Evolutionary conservation across 2,329 filamentous ascomycete genomes (phyloP).

Genomic region (Thelonectria discophora): DNA sequence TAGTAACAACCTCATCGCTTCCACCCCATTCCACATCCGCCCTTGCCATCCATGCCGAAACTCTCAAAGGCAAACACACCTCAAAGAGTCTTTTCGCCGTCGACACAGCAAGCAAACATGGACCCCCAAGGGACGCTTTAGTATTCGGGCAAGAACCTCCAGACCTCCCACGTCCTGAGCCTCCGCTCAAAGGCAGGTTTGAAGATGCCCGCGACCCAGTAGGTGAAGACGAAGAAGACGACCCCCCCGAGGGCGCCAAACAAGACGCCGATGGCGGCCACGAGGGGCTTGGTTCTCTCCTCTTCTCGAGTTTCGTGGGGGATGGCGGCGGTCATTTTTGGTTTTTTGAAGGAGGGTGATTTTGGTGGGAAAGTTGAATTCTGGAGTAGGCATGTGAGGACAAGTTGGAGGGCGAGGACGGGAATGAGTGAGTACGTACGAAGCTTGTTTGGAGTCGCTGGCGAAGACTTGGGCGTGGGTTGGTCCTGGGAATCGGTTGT

Average conservation of each 20-base stretch:
- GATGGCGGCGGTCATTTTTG: not conserved
- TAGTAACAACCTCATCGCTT: not conserved
- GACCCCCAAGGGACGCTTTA: too few species aligned
- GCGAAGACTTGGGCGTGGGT: not conserved
- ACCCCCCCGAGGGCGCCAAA: constrained; percentile 6
- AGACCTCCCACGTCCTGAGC: not conserved
- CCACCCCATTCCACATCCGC: not conserved
- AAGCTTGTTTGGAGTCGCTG: not conserved
- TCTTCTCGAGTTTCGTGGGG: not conserved
- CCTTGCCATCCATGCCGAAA: not conserved
- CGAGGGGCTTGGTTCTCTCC: not conserved
- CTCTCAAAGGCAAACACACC: too few species aligned
- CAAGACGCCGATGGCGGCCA: constrained; percentile 3
- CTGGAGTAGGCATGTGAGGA: not conserved
- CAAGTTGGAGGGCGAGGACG: not conserved
- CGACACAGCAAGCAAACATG: too few species aligned
- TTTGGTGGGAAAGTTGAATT: not conserved
- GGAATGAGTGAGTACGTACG: not conserved
- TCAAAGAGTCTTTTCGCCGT: too few species aligned
- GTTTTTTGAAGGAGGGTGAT: not conserved
- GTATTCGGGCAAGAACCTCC: not conserved
- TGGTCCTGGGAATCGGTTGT: not conserved
- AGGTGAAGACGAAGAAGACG: constrained; percentile 3
- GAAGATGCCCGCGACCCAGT: not conserved
- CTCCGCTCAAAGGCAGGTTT: not conserved